Base-by-base conservation (phyloP, 2,329 filamentous ascomycete species). In the Dactylellina haptotyla region DNA sequence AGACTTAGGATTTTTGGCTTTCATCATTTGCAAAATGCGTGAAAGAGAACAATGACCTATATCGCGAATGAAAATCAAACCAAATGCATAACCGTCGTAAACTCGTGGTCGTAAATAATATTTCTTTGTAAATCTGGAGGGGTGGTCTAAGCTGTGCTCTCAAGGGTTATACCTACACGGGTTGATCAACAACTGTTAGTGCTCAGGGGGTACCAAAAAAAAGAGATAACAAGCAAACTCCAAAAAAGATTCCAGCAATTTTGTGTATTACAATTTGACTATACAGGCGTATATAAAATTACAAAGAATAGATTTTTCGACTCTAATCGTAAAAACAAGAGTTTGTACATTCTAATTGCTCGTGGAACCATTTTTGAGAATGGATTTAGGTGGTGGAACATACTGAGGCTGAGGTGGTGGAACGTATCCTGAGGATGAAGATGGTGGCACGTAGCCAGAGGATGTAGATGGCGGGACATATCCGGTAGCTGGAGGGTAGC, bases 341-440 rank as follows among this genome's bases (percentile, higher is more conserved):
- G n/a, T 26, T 50, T 34, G 14, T 46, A 67, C 46, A 50, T 43
- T 63, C 57, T 65, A 75, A 69, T 45, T 74, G 63, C 57, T 64
- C 16, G 39, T 67, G 50, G 70, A 53, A 69, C 51, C 57, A 69
- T 75, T 69, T 39, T 75, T 75, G 10, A 75, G 51, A 62, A 73
- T 73, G 61, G 69, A 73, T 37, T 59, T 73, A 66, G 69, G 69
- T 66, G 61, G 45, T 45, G 69, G 61, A 61, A 73, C 69, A 23
- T 73, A 73, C 69, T 73, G 69, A 71, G 66, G 66, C 34, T 71
- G 66, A n/a, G 66, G 59, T 45, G 59, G 69, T 48, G 62, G 61
- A 51, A 66, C 59, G 53, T 70, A 70, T 65, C 56, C 63, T 28
- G 46, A 43, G 25, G 56, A 59, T 43, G 59, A 51, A 20, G 63